Evolutionary conservation across 257 asterid species (phyloP).

Genomic region (Rauvolfia tetraphylla): DNA sequence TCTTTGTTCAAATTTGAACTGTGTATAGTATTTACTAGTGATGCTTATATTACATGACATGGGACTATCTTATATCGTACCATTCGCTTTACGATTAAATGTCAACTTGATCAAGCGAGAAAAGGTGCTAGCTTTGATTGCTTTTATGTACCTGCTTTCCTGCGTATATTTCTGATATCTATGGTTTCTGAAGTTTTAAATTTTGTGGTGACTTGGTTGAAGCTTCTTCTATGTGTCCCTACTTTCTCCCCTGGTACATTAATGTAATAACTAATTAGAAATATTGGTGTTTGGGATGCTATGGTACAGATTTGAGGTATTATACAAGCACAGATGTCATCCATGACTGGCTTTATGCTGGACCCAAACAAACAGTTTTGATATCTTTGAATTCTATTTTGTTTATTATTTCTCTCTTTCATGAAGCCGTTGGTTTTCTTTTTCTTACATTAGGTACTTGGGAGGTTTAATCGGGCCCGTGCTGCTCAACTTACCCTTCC

Average conservation of each 20-base stretch:
- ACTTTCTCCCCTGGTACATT: neutral
- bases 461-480: constrained; percentile 93
- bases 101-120: neutral
- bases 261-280: neutral
- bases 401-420: neutral
- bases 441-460: constrained; percentile 60
- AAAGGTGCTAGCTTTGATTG: neutral
- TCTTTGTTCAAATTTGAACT: neutral
- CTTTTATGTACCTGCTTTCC: neutral
- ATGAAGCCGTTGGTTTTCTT: constrained; percentile 2
- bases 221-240: neutral
- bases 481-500: constrained; percentile 91
- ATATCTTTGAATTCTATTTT: neutral
- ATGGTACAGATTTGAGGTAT: neutral
- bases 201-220: neutral
- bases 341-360: neutral
- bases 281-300: neutral
- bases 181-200: neutral
- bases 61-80: neutral
- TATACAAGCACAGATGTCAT: neutral
- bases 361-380: neutral
- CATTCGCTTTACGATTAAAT: neutral
- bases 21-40: neutral
- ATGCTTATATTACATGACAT: neutral
- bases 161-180: no score